phyloP scores from a whole-genome alignment of 352 stramenopile species.

The Achlya hypogyna region DNA sequence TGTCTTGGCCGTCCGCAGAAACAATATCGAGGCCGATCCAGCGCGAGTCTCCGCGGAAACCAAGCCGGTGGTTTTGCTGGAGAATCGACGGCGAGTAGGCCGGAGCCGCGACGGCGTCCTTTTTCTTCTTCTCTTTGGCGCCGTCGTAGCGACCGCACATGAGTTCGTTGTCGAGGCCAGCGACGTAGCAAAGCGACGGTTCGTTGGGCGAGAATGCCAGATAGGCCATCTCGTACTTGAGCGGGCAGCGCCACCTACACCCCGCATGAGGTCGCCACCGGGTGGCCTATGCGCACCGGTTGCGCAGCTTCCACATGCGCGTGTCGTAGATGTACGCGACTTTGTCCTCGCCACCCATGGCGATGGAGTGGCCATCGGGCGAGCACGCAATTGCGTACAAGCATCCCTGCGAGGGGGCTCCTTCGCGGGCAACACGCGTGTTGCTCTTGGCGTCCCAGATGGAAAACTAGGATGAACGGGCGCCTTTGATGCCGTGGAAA shows the following conservation, averaged over 20 bases:
- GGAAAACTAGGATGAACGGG: constrained; percentile 22
- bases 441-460: constrained; percentile 19
- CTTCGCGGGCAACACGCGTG: constrained; percentile 11
- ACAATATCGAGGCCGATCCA: constrained; percentile 17
- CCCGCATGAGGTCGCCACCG: neutral
- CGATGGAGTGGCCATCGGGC: constrained; percentile 17
- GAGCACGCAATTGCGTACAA: constrained; percentile 19
- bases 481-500: too few species aligned
- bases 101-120: neutral
- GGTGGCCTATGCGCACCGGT: neutral
- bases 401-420: constrained; percentile 7
- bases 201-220: constrained; percentile 15
- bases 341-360: constrained; percentile 18
- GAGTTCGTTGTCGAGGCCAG: constrained; percentile 21
- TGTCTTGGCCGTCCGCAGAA: neutral
- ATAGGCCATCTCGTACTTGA: constrained; percentile 19
- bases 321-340: constrained; percentile 23
- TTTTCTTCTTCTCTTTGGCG: constrained; percentile 15
- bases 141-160: constrained; percentile 19
- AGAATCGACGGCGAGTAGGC: constrained; percentile 19
- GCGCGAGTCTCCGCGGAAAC: constrained; percentile 18
- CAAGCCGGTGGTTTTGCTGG: constrained; percentile 21
- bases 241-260: constrained; percentile 18
- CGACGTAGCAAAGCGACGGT: constrained; percentile 19
- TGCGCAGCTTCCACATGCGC: constrained; percentile 20